phyloP scores from a whole-genome alignment of 176 grass and related monocot species.

The Bromus sterilis region DNA sequence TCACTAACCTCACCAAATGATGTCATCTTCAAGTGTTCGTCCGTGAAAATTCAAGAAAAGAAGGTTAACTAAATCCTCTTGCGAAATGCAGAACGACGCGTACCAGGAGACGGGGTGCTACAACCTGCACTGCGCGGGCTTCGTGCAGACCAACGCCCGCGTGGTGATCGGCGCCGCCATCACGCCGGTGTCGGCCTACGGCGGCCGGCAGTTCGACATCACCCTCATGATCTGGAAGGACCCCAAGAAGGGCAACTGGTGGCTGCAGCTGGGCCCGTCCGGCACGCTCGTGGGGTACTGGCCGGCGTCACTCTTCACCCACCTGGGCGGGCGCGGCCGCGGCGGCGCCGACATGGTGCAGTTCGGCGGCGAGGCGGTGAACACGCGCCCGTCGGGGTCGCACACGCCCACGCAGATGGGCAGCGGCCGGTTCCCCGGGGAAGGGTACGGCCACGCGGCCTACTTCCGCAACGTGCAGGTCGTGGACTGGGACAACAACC shows the following conservation, averaged over 20 bases:
- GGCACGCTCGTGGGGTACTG: constrained; percentile 69
- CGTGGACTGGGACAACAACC: constrained; percentile 82
- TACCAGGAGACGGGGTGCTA: constrained; percentile 91
- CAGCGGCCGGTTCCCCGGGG: constrained; percentile 50
- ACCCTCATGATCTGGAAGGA: constrained; percentile 88
- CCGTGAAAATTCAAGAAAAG: background rate
- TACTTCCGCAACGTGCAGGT: constrained; percentile 69
- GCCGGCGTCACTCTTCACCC: constrained; percentile 74
- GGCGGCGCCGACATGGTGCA: constrained; percentile 72
- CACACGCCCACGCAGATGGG: constrained; percentile 93
- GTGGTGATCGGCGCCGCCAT: constrained; percentile 77
- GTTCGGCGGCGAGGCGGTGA: constrained; percentile 83
- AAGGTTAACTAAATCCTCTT: background rate
- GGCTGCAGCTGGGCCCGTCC: constrained; percentile 56
- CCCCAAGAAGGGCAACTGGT: constrained; percentile 79
- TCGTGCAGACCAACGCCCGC: constrained; percentile 70
- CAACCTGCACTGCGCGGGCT: constrained; percentile 83
- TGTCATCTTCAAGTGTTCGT: background rate
- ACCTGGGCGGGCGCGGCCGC: constrained; percentile 38
- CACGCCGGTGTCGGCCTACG: constrained; percentile 42
- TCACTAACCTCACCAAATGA: background rate
- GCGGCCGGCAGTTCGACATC: constrained; percentile 61
- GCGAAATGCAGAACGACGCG: constrained; percentile 61
- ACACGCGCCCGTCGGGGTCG: constrained; percentile 42
- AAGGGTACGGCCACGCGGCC: constrained; percentile 54